Evolutionary conservation across 768 basidiomycete genomes (phyloP).

Genomic region (Arthromyces matolae): DNA sequence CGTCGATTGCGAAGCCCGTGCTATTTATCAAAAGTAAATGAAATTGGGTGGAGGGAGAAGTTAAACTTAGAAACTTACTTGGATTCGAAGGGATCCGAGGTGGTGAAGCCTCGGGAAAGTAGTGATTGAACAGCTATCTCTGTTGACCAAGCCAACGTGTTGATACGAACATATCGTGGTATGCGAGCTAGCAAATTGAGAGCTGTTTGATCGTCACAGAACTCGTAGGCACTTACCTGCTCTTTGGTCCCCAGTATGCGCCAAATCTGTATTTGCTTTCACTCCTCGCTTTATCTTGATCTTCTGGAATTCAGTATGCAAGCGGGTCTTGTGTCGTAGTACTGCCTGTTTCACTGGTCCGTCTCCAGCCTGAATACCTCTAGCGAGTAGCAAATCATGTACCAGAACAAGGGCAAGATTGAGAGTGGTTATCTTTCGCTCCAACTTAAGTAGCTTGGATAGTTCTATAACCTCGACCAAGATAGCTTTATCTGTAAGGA

Average conservation of each 20-base stretch:
- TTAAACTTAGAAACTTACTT: conserved; percentile 32
- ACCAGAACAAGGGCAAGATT: conserved; percentile 83
- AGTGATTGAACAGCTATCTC: conserved; percentile 62
- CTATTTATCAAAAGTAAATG: conserved; percentile 28
- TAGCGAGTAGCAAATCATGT: conserved; percentile 82
- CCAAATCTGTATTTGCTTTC: conserved; percentile 61
- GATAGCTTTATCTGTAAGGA: conserved; percentile 73
- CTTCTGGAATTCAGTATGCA: conserved; percentile 82
- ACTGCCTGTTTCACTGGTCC: conserved; percentile 88
- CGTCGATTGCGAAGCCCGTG: conserved; percentile 66
- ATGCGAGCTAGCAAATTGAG: conserved; percentile 48
- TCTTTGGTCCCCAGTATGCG: conserved; percentile 53
- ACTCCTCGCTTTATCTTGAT: conserved; percentile 75
- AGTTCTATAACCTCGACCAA: conserved; percentile 65
- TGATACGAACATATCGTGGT: conserved; percentile 84
- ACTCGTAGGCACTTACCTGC: conserved; percentile 45
- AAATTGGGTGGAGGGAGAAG: conserved; percentile 6
- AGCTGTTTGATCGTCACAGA: neutral
- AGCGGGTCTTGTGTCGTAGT: conserved; percentile 83
- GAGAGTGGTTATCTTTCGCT: conserved; percentile 70
- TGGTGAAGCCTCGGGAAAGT: conserved; percentile 48
- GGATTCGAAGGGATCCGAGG: conserved; percentile 51
- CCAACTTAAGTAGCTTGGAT: conserved; percentile 67
- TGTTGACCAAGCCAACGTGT: conserved; percentile 63
- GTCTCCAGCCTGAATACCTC: conserved; percentile 87